phyloP scores from a whole-genome alignment of 345 rosid species.

The Conringia planisiliqua region DNA sequence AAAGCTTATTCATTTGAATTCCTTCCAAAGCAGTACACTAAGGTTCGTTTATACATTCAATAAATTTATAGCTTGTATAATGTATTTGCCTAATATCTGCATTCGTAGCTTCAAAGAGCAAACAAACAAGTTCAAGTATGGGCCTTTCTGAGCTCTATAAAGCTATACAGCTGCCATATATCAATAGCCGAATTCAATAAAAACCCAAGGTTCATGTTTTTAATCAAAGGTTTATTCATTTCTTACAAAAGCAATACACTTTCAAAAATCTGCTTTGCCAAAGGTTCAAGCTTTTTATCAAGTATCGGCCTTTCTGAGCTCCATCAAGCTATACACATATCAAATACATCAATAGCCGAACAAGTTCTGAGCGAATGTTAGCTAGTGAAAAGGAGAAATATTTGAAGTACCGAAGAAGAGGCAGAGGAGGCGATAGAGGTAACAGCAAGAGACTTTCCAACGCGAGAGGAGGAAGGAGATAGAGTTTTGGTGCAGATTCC shows the following conservation, averaged over 20 bases:
- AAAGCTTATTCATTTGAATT: neutral
- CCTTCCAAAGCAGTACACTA: neutral
- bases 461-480: constrained; percentile 50
- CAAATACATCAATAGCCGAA: neutral
- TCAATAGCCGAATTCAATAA: too few species aligned
- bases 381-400: neutral
- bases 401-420: constrained; percentile 54
- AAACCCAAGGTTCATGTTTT: too few species aligned
- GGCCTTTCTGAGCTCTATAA: neutral
- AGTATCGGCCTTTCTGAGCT: neutral
- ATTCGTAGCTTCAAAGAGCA: neutral
- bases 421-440: constrained; percentile 51
- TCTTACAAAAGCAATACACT: too few species aligned
- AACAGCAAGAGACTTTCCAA: constrained; percentile 51
- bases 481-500: constrained; percentile 72
- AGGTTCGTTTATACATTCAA: neutral
- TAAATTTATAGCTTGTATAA: neutral
- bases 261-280: too few species aligned
- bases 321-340: neutral
- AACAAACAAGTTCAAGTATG: neutral
- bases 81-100: neutral
- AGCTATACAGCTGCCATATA: neutral
- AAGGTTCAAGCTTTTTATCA: too few species aligned
- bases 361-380: neutral
- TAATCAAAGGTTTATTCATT: too few species aligned